These are phyloP conservation scores for Hypholoma fasciculare DNA, from an alignment of 768 basidiomycete species.

Conservation along the genomic window DNA sequence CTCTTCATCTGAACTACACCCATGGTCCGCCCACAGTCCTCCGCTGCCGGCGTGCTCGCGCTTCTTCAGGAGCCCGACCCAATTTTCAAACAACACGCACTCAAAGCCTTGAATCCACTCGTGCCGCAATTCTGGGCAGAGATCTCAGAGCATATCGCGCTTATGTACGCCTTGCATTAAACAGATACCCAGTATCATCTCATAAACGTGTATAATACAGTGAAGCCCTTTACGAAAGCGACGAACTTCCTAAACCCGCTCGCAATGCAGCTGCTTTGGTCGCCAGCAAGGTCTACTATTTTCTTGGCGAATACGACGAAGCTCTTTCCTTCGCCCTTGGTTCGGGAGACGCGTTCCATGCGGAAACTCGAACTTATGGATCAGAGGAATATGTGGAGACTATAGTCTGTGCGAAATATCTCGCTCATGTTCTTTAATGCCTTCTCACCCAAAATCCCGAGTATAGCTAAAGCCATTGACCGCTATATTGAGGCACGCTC, in stretches of 20 bases:
- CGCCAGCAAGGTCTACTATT: constrained; percentile 98
- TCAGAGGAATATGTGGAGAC: constrained; percentile 93
- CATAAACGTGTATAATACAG: constrained; percentile 41
- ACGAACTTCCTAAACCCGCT: constrained; percentile 69
- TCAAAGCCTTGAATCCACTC: constrained; percentile 76
- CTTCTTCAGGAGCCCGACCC: constrained; percentile 88
- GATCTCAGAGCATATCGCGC: constrained; percentile 90
- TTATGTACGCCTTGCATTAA: constrained; percentile 63
- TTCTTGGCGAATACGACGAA: constrained; percentile 93
- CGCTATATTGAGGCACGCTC: constrained; percentile 76
- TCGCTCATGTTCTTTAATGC: background rate
- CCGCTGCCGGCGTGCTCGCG: constrained; percentile 87
- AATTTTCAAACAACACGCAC: constrained; percentile 88
- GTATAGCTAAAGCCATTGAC: constrained; percentile 92
- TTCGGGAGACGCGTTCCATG: constrained; percentile 84
- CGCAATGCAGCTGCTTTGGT: constrained; percentile 87
- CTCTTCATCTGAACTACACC: constrained; percentile 19
- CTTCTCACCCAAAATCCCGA: background rate
- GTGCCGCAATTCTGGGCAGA: constrained; percentile 98
- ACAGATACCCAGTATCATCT: constrained; percentile 4
- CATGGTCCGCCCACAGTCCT: constrained; percentile 77
- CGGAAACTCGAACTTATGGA: constrained; percentile 59
- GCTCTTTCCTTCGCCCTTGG: constrained; percentile 93
- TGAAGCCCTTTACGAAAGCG: constrained; percentile 86
- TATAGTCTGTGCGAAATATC: constrained; percentile 73